These are phyloP conservation scores for Colletotrichum lentis DNA, from an alignment of 2,329 filamentous ascomycete genomes.

Conservation along the genomic window DNA sequence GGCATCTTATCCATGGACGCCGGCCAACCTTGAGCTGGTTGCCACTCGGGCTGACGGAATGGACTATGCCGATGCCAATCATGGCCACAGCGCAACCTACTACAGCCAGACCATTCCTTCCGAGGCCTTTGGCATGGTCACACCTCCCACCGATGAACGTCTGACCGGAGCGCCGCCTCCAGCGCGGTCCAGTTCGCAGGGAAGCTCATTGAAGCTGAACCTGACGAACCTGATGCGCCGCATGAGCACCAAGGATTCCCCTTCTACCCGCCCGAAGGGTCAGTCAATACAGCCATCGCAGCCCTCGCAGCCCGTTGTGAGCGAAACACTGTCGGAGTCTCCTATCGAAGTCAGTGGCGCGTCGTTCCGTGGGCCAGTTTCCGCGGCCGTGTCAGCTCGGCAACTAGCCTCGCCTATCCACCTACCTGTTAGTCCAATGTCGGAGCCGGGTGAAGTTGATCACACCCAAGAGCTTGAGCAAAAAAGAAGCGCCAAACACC, in stretches of 20 bases:
- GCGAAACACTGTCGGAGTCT: slow-evolving; percentile 42
- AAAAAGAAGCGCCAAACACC: slow-evolving; percentile 1
- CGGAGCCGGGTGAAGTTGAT: slow-evolving; percentile 19
- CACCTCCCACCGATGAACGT: slow-evolving; percentile 39
- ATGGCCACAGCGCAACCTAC: slow-evolving; percentile 50
- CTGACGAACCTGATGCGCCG: slow-evolving; percentile 50
- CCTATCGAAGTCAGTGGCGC: slow-evolving; percentile 43
- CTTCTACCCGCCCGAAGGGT: slow-evolving; percentile 14
- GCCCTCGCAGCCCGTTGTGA: slow-evolving; percentile 22
- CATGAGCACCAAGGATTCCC: slow-evolving; percentile 40
- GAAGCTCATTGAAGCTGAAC: slow-evolving; percentile 49
- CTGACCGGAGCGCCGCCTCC: slow-evolving; percentile 26
- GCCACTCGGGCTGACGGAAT: slow-evolving; percentile 37
- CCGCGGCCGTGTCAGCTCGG: not conserved
- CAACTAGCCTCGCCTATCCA: slow-evolving; percentile 29
- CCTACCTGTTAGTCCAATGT: slow-evolving; percentile 24
- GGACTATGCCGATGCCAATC: slow-evolving; percentile 37
- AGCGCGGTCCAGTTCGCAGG: slow-evolving; percentile 44
- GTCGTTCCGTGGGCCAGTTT: slow-evolving; percentile 7
- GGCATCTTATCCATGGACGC: slow-evolving; percentile 32
- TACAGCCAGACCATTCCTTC: slow-evolving; percentile 53
- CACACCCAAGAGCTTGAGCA: slow-evolving; percentile 7
- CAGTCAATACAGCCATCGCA: slow-evolving; percentile 23
- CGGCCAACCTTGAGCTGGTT: slow-evolving; percentile 34
- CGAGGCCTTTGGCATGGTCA: slow-evolving; percentile 52